Evolutionary conservation across 352 stramenopile genomes (phyloP).

Genomic region (Phytophthora nicotianae): DNA sequence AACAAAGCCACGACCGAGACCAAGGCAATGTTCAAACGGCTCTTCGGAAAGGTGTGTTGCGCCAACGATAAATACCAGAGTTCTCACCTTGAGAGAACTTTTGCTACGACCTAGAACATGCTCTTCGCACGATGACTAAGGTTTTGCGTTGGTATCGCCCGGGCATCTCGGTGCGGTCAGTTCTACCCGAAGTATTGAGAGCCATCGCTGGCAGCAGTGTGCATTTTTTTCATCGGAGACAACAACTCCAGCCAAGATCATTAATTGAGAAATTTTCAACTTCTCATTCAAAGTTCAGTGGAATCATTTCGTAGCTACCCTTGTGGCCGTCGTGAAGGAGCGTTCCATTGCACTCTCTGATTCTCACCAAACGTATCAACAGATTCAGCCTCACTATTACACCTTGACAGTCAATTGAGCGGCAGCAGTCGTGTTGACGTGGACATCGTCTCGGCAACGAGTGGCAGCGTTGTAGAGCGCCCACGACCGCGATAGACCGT

Average conservation of each 20-base stretch:
- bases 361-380: background rate
- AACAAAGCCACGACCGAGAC: slow-evolving; percentile 3
- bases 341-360: slow-evolving; percentile 2
- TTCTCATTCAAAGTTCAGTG: background rate
- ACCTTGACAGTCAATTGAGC: background rate
- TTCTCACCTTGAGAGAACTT: too few relatives aligned
- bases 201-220: background rate
- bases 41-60: background rate
- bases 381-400: background rate
- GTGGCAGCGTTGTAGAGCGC: slow-evolving; percentile 73
- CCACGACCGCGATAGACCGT: slow-evolving; percentile 65
- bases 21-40: background rate
- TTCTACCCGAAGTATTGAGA: background rate
- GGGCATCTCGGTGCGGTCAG: background rate
- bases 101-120: too few relatives aligned
- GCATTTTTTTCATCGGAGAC: background rate
- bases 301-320: background rate
- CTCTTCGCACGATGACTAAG: background rate
- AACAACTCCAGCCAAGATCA: background rate
- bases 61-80: background rate
- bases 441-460: slow-evolving; percentile 25
- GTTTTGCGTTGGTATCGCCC: background rate
- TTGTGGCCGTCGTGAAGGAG: background rate
- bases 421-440: background rate
- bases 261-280: background rate